Evolutionary conservation across 768 basidiomycete species (phyloP), one percentile per base, ranked within the genome.

Genomic region (Amanita pallidorosea): DNA sequence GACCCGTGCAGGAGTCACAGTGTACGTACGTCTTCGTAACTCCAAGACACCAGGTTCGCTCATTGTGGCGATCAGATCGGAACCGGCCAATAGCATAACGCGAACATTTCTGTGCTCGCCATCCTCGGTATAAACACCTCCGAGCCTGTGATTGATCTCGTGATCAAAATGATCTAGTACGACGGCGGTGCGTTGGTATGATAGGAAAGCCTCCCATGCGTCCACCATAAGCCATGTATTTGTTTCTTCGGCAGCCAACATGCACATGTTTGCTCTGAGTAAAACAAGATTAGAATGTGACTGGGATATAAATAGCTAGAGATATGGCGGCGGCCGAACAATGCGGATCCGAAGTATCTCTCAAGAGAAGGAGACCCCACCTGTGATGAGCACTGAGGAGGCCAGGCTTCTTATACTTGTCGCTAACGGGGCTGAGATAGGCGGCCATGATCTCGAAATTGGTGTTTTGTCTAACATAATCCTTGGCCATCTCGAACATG

Each of bases 401-500:
- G 47, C 96, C 96, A 34, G 88, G 82, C 66, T 99, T 99, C 78
- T 92, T 90, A 81, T 99, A 99, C 73, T 77, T 73, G 73, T 95
- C 93, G 61, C 82, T 86, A 63, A 99, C 96, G 29, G 96, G 95
- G 58, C 92, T 95, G 60, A 97, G 81, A 69, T 97, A 98, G 2
- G 92, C 93, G 23, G 88, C 96, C 60, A 97, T 75, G 58, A 99
- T 88, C 67, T 96, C 91, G 60, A 89, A 96, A 56, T 88, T 73
- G 44, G 90, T 92, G 65, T 93, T 90, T 59, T 92, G 88, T 47
- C 90, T 81, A 48, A 88, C 81, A 61, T 92, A 93, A 73, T 98
- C 96, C 69, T 86, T 88, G 51, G 95, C 96, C 96, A 99, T 98
- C 65, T 98, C 96, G 68, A 98, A 99, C 93, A 99, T 97, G 57